Percentiles rank a stretch among this genome's conserved stretches.
phyloP scores from a whole-genome alignment of 108 stramenopile genomes.

The Conticribra guillardii region DNA sequence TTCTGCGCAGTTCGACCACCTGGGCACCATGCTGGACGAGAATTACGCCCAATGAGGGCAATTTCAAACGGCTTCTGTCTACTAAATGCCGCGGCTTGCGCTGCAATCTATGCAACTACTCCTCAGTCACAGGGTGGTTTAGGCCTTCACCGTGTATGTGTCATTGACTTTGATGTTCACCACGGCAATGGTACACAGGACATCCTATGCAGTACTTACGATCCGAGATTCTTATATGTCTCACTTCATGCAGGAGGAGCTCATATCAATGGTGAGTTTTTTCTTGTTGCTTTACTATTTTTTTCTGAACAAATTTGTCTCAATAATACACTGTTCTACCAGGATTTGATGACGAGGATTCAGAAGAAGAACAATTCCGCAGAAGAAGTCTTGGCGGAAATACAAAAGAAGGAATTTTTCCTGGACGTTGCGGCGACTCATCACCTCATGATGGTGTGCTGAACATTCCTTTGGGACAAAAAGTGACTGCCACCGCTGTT shows the following conservation, averaged over 20 bases:
- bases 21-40: conserved; percentile 93
- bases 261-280: conserved; percentile 81
- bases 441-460: conserved; percentile 87
- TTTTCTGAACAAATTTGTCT: no score
- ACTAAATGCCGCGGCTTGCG: conserved; percentile 95
- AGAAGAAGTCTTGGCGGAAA: conserved; percentile 46
- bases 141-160: conserved; percentile 83
- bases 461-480: conserved; percentile 83
- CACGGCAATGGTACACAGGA: conserved; percentile 96
- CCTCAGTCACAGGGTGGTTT: conserved; percentile 78
- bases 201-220: conserved; percentile 85
- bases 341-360: conserved; percentile 64
- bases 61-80: conserved; percentile 96
- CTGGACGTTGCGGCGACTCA: conserved; percentile 84
- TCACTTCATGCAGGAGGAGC: conserved; percentile 87
- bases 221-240: conserved; percentile 91
- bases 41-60: conserved; percentile 88
- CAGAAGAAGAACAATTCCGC: conserved; percentile 60
- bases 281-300: no score
- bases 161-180: conserved; percentile 95
- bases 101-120: conserved; percentile 93
- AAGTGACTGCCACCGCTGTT: conserved; percentile 72
- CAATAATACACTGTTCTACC: no score
- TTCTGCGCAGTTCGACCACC: conserved; percentile 93
- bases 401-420: conserved; percentile 80